phyloP scores from a whole-genome alignment of 2,329 filamentous ascomycete species.

The Epichloe glyceriae region DNA sequence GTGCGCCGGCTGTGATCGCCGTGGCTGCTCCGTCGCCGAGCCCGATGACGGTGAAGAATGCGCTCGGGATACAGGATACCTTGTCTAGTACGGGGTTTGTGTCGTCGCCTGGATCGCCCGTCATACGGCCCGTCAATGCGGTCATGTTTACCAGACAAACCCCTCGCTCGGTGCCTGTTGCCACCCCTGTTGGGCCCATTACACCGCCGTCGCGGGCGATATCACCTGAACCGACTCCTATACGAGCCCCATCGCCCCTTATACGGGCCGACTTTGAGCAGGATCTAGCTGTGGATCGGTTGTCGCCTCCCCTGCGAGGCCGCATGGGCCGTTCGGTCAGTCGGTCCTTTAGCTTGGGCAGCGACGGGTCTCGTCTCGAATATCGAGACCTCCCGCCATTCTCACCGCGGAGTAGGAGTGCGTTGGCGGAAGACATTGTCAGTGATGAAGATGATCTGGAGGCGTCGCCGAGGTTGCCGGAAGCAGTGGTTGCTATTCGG shows the following conservation, averaged over 20 bases:
- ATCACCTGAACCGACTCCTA: constrained; percentile 19
- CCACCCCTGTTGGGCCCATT: background rate
- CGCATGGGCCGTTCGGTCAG: constrained; percentile 18
- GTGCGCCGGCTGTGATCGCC: background rate
- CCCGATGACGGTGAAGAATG: constrained; percentile 15
- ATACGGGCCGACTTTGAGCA: constrained; percentile 24
- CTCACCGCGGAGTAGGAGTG: constrained; percentile 22
- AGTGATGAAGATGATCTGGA: constrained; percentile 15
- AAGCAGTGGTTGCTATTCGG: constrained; percentile 19
- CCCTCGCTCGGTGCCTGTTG: background rate
- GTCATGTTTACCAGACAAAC: background rate
- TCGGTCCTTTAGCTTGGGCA: constrained; percentile 23
- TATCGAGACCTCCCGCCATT: constrained; percentile 24
- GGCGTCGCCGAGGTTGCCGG: constrained; percentile 19
- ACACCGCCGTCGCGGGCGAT: constrained; percentile 15
- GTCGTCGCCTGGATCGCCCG: constrained; percentile 18
- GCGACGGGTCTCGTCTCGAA: constrained; percentile 17
- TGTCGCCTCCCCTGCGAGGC: constrained; percentile 22
- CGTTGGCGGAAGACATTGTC: constrained; percentile 7
- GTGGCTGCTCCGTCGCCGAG: constrained; percentile 2
- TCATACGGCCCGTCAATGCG: constrained; percentile 18
- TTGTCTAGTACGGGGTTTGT: constrained; percentile 5
- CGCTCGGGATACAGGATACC: constrained; percentile 21
- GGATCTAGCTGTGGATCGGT: constrained; percentile 24
- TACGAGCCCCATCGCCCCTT: constrained; percentile 19